phyloP scores from a whole-genome alignment of 495 filamentous ascomycete species.

The Amniculicola lignicola region DNA sequence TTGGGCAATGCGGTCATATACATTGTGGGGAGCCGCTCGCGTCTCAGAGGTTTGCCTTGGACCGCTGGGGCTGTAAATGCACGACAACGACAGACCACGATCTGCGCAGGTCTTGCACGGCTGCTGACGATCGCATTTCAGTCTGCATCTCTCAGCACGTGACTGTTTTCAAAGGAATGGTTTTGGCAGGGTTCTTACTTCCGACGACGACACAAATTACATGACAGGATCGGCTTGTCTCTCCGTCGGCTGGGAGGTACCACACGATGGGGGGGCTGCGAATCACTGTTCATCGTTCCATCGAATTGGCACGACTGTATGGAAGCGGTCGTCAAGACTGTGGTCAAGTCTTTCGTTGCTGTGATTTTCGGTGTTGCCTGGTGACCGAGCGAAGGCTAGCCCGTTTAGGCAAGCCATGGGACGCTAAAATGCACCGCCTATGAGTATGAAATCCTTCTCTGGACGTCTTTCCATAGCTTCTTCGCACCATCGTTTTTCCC shows the following conservation, averaged over 20 bases:
- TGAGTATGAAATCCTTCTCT: no score
- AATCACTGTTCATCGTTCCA: conserved; percentile 1
- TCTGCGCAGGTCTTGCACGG: conserved; percentile 23
- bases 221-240: conserved; percentile 25
- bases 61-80: conserved; percentile 5
- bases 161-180: no score
- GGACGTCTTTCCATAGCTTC: no score
- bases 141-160: conserved; percentile 1
- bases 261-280: conserved; percentile 3
- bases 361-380: conserved; percentile 42
- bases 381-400: no score
- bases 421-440: no score
- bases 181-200: conserved; percentile 27
- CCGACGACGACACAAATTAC: conserved; percentile 16
- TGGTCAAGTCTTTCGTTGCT: conserved; percentile 33
- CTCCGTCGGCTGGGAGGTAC: conserved; percentile 20
- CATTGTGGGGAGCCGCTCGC: conserved; percentile 8
- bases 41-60: background rate
- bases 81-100: conserved; percentile 20
- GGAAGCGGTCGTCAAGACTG: conserved; percentile 31
- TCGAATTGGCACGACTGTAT: no score
- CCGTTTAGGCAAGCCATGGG: no score
- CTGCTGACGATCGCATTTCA: conserved; percentile 27
- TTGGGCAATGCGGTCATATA: conserved; percentile 25
- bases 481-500: no score